Base-by-base conservation (phyloP, 2,329 filamentous ascomycete genomes). In the Alternaria metachromatica region DNA sequence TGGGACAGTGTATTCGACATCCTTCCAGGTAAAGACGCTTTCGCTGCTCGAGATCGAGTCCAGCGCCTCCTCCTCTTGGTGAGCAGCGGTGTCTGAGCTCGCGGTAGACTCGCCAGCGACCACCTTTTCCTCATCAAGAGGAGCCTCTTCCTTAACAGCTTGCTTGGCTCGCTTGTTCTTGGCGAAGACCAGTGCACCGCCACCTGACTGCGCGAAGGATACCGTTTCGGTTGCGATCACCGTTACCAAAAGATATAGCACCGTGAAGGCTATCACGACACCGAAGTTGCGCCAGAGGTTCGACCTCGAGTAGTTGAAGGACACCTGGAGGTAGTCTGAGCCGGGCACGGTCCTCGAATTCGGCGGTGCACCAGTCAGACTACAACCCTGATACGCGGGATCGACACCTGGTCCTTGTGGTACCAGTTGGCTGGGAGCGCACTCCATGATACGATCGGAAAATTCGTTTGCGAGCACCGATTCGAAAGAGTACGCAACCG, bases 221-320 rank as follows among this genome's bases (percentile, higher is more conserved):
- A 94, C 85, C 1, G 87, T 70, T 72, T 96, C 92, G 15, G 90
- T 89, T 1, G 89, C 91, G 21, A 91, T 68, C 6, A 91, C 86
- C 0, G 92, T 95, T 28, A 95, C 80, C 11, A 89, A 68, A 12
- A 96, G 87, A 73, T 95, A 96, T 6, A 93, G 85, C 1, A 92
- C 83, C 1, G 88, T 87, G 68, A 93, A 96, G 0, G 90, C 92
- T 69, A 94, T 88, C 2, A 96, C 80, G 4, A 94, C 89, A 30
- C 90, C 92, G 72, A 92, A 93, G 76, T 95, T 94, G 4, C 92
- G 88, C 84, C 89, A 91, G 0, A 90, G 78, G 71, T 91, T 84
- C 25, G 79, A 80, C 18, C 87, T 81, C 0, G 84, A 84, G 70
- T 89, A 90, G 48, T 85, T 81, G 76, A 87, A 91, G 8, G 84